Conservation (phyloP, 1,139 yeast genomes). For the Suhomyces wounanorum region DNA sequence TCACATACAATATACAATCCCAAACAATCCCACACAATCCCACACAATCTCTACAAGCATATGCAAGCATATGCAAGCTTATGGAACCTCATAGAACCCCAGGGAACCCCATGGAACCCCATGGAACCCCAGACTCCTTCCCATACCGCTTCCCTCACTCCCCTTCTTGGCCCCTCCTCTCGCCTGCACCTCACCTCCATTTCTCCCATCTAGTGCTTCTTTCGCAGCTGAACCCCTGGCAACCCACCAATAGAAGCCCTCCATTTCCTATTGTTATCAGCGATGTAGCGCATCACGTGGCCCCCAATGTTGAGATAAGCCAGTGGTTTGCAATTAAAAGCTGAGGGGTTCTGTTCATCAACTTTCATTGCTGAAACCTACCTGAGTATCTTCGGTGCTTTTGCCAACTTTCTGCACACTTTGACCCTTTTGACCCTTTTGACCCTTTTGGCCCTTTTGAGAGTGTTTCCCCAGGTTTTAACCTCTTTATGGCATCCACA, state of each 20-base stretch:
- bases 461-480: background rate
- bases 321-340: background rate
- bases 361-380: background rate
- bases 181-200: background rate
- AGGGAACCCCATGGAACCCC: too few relatives aligned
- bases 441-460: background rate
- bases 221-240: background rate
- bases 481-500: background rate
- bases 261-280: background rate
- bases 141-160: too few relatives aligned
- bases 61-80: too few relatives aligned
- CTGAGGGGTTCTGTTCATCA: slow-evolving; percentile 1
- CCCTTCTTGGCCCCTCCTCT: background rate
- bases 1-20: too few relatives aligned
- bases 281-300: background rate
- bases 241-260: background rate
- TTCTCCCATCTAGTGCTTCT: background rate
- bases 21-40: too few relatives aligned
- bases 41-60: too few relatives aligned
- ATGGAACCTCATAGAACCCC: too few relatives aligned
- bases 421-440: background rate
- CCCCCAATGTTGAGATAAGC: background rate
- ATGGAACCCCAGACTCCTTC: too few relatives aligned
- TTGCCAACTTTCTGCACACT: background rate
- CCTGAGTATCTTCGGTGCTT: background rate